Evolutionary conservation across 305 asterid genomes (phyloP).

Genomic region (Fraxinus latifolia): DNA sequence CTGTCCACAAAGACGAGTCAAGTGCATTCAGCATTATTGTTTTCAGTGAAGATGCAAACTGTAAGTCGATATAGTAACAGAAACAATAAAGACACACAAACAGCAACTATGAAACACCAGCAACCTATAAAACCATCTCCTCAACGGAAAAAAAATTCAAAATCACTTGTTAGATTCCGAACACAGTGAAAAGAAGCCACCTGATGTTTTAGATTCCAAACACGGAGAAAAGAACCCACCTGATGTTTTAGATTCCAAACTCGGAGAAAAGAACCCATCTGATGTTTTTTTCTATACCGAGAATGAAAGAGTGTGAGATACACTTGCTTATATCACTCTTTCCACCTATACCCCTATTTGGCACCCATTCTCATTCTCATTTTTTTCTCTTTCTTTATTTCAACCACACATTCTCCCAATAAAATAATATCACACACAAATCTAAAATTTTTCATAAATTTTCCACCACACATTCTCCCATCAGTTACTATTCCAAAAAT

Average conservation of each 20-base stretch:
- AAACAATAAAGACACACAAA: background rate
- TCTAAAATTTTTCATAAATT: no score
- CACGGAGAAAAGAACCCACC: no score
- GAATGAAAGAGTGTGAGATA: background rate
- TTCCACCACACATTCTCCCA: no score
- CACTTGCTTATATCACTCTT: background rate
- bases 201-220: no score
- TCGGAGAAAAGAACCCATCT: no score
- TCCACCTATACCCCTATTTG: background rate
- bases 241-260: no score
- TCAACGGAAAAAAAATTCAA: background rate
- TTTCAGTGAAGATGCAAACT: background rate
- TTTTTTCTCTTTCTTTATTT: no score
- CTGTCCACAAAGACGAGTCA: constrained; percentile 31
- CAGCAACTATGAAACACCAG: background rate
- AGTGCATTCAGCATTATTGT: background rate
- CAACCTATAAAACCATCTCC: background rate
- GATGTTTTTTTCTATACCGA: background rate
- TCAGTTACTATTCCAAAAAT: no score
- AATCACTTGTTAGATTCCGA: background rate
- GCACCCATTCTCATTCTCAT: no score
- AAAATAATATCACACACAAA: no score
- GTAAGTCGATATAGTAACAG: background rate
- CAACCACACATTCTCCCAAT: no score
- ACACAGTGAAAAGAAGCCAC: background rate